A percentile compares a stretch with the other conserved stretches of the same genome.
These are phyloP conservation scores for Rauvolfia tetraphylla DNA, from an alignment of 257 asterid genomes.

Conservation along the genomic window DNA sequence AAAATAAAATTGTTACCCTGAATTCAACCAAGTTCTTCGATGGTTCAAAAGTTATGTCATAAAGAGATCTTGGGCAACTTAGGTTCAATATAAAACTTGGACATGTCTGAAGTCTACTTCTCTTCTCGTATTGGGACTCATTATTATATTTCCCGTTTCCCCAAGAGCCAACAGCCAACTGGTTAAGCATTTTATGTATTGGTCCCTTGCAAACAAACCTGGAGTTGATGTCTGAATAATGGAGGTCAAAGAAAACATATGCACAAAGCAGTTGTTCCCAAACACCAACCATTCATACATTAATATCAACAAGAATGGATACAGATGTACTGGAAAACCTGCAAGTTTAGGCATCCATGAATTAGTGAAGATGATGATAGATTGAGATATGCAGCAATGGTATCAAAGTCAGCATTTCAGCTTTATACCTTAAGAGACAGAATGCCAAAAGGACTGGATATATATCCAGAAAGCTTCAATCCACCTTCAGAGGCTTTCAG, in stretches of 20 bases:
- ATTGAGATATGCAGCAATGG: constrained; percentile 13
- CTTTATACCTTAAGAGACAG: constrained; percentile 59
- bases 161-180: constrained; percentile 53
- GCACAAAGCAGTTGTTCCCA: constrained; percentile 21
- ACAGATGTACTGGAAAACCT: constrained; percentile 90
- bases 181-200: constrained; percentile 78
- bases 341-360: constrained; percentile 38
- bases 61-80: constrained; percentile 72
- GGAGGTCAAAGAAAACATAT: constrained; percentile 49
- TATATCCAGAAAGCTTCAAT: constrained; percentile 69
- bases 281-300: constrained; percentile 22
- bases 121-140: constrained; percentile 38
- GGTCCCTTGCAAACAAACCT: constrained; percentile 87
- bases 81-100: constrained; percentile 72
- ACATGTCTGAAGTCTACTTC: constrained; percentile 44
- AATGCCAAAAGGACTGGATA: constrained; percentile 60
- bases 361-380: constrained; percentile 25
- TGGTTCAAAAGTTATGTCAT: constrained; percentile 66
- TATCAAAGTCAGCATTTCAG: constrained; percentile 13
- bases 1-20: constrained; percentile 43
- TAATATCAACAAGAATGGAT: constrained; percentile 48
- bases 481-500: constrained; percentile 47
- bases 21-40: constrained; percentile 73
- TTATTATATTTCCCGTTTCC: constrained; percentile 34
- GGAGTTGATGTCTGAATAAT: constrained; percentile 73